Percentiles rank a stretch among this genome's conserved stretches.
Conservation (phyloP, 768 basidiomycete genomes). For the Boletus eberwhitei region DNA sequence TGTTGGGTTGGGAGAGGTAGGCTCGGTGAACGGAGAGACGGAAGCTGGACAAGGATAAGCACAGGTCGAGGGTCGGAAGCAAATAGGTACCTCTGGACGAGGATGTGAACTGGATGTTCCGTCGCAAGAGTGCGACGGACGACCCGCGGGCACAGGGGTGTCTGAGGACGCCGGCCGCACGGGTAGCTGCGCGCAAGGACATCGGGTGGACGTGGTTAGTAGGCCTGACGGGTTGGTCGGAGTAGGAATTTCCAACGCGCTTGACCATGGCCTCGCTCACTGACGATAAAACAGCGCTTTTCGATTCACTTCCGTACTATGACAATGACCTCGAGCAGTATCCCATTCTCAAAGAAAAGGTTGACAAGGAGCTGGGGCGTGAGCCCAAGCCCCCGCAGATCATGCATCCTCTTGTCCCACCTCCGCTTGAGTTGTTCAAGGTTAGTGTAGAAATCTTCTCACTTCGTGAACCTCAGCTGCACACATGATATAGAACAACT, state of each 20-base stretch:
- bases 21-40: slow-evolving; percentile 80
- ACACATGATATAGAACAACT: slow-evolving; percentile 48
- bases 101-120: slow-evolving; percentile 47
- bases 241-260: slow-evolving; percentile 23
- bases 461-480: not conserved
- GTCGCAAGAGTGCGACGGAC: slow-evolving; percentile 27
- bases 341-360: slow-evolving; percentile 68
- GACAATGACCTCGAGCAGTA: slow-evolving; percentile 86
- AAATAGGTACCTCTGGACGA: slow-evolving; percentile 43
- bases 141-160: slow-evolving; percentile 34
- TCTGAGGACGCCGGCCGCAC: slow-evolving; percentile 44
- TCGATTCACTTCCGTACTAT: slow-evolving; percentile 92
- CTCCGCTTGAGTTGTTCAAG: slow-evolving; percentile 60
- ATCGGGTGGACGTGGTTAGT: slow-evolving; percentile 24
- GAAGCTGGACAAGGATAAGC: slow-evolving; percentile 45
- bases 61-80: not conserved
- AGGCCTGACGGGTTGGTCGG: slow-evolving; percentile 19
- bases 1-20: slow-evolving; percentile 85
- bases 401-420: slow-evolving; percentile 74
- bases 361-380: slow-evolving; percentile 72
- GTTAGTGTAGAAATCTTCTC: slow-evolving; percentile 38
- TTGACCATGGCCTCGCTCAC: slow-evolving; percentile 27
- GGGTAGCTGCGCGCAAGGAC: slow-evolving; percentile 45
- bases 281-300: slow-evolving; percentile 33
- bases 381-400: slow-evolving; percentile 57